Percentiles rank a stretch among this genome's conserved stretches.
phyloP scores from a whole-genome alignment of 768 basidiomycete genomes.

The Lactarius sanguifluus region DNA sequence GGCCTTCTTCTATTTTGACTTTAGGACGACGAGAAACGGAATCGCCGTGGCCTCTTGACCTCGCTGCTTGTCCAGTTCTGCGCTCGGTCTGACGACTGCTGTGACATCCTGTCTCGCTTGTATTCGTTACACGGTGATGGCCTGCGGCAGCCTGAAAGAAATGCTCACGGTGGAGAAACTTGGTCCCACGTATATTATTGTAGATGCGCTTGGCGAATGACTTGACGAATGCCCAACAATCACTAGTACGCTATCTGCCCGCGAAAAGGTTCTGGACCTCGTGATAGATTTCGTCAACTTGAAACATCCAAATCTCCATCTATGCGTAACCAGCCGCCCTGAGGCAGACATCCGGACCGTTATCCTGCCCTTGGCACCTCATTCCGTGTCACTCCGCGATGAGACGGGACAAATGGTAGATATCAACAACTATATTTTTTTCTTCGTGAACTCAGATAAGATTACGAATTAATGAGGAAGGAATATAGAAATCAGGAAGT shows the following conservation, averaged over 20 bases:
- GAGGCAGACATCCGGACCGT: not conserved
- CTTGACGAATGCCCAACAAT: not conserved
- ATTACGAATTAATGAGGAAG: not conserved
- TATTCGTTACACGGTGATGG: not conserved
- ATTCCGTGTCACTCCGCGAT: not conserved
- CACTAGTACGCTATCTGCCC: not conserved
- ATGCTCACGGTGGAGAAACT: not conserved
- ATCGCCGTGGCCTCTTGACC: not conserved
- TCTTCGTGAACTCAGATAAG: not conserved
- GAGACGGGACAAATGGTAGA: not conserved
- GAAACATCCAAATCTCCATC: not conserved
- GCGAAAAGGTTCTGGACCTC: not conserved
- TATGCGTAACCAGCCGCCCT: not conserved
- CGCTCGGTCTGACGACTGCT: not conserved
- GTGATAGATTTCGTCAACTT: not conserved
- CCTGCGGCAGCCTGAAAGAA: not conserved
- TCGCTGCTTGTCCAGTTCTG: not conserved
- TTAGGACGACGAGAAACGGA: not conserved
- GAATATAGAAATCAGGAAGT: not conserved
- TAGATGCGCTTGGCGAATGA: not conserved
- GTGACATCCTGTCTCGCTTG: not conserved
- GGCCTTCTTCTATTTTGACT: constrained; percentile 2
- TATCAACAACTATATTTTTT: not conserved
- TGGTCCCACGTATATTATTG: not conserved
- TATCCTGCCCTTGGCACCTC: not conserved